A percentile compares a stretch with the other conserved stretches of the same genome.
phyloP scores from a whole-genome alignment of 2,329 filamentous ascomycete genomes.

The Pseudocercospora pini-densiflorae region DNA sequence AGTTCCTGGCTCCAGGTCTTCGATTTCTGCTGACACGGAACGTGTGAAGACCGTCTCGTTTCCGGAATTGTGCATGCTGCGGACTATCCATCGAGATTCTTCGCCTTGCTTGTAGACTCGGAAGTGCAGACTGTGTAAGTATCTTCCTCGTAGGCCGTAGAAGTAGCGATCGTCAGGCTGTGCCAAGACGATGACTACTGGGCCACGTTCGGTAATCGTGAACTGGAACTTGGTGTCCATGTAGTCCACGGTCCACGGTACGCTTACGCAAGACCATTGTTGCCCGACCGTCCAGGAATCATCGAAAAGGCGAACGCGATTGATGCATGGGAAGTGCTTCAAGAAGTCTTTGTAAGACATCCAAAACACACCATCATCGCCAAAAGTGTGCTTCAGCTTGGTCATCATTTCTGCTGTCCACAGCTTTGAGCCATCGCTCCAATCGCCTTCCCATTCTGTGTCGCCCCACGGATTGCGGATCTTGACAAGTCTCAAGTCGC shows the following conservation, averaged over 20 bases:
- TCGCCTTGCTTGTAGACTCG: slow-evolving; percentile 59
- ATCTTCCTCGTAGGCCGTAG: slow-evolving; percentile 60
- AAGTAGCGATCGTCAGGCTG: slow-evolving; percentile 68
- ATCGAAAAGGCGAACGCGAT: slow-evolving; percentile 64
- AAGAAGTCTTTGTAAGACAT: slow-evolving; percentile 64
- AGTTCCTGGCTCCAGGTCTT: slow-evolving; percentile 70
- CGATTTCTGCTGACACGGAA: slow-evolving; percentile 75
- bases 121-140: slow-evolving; percentile 62
- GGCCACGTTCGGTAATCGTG: slow-evolving; percentile 56
- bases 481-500: slow-evolving; percentile 53
- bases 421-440: slow-evolving; percentile 81
- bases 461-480: slow-evolving; percentile 79
- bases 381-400: slow-evolving; percentile 55
- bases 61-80: slow-evolving; percentile 38
- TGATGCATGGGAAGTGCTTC: slow-evolving; percentile 55
- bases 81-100: slow-evolving; percentile 34
- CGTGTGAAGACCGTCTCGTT: slow-evolving; percentile 69
- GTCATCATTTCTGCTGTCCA: slow-evolving; percentile 82
- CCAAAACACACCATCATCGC: slow-evolving; percentile 57
- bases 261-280: slow-evolving; percentile 64
- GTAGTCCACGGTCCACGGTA: slow-evolving; percentile 66
- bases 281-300: slow-evolving; percentile 66
- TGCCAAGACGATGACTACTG: slow-evolving; percentile 62
- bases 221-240: slow-evolving; percentile 64
- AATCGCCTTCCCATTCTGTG: slow-evolving; percentile 79